Base-by-base conservation (phyloP, 441 rosid genomes). In the Croton laevigatus region DNA sequence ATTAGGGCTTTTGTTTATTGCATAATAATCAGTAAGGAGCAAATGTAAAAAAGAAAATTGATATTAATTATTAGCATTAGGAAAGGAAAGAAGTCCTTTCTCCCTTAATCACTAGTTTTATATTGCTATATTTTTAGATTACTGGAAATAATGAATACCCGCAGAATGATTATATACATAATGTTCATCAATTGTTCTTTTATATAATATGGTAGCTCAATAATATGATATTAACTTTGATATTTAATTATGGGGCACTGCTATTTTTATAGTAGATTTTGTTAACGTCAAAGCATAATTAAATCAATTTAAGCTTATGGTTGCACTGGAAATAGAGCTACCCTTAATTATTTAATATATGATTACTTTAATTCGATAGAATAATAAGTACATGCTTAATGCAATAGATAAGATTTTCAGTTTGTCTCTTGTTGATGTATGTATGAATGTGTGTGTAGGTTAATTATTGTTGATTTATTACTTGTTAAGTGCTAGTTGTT, bases 391-490 rank as follows among this genome's bases (percentile, higher is more conserved):
- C 32, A 27, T 1, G 2, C 71, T 48, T 58, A 66, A 8, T 22
- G 23, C 5, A 34, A 57, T 36, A 20, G 23, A 55, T 44, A 42
- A 76, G 60, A 40, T 59, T 69, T 68, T 75, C 44, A 59, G 62
- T 74, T 82, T 79, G 78, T 83, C 80, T 77, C 55, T 79, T 71
- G 59, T 78, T 72, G 12, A 69, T 75, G 55, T 69, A 40, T 40
- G 32, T 27, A 27, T 27, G 32, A 27, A 40, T 40, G 1, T 40
- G 10, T 40, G 44, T 6, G 44, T 40, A 40, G 44, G 44, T 40
- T 5, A 40, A 40, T 40, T 40, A 40, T 40, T 38, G 42, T 38
- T 38, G 42, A 38, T 3, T 38, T 38, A 38, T 38, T 38, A 8
- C 8, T 38, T 38, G 5, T 38, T 38, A 38, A 38, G n/a, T n/a